These are phyloP conservation scores for Cryphonectria carpinicola DNA, from an alignment of 2,329 filamentous ascomycete species.

Conservation along the genomic window DNA sequence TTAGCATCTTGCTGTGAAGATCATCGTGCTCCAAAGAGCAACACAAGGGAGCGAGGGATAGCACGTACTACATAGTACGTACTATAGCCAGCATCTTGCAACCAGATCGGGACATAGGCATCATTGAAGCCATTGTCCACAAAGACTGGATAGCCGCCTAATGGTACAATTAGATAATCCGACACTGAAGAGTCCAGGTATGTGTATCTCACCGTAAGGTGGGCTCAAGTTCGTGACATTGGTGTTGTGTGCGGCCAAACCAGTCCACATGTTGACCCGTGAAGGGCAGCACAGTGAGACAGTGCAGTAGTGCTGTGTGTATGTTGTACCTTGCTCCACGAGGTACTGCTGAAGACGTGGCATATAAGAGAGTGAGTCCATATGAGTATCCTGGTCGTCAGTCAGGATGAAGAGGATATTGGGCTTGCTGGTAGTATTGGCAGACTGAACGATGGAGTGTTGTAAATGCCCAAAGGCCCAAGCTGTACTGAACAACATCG, in stretches of 20 bases:
- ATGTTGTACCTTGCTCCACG: conserved; percentile 58
- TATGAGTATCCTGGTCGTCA: conserved; percentile 66
- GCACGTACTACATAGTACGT: conserved; percentile 63
- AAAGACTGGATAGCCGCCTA: conserved; percentile 68
- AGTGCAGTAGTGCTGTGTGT: conserved; percentile 62
- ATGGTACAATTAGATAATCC: background rate
- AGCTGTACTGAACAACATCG: background rate
- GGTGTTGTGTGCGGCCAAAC: conserved; percentile 64
- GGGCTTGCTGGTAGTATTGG: conserved; percentile 34
- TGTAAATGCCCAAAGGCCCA: conserved; percentile 3
- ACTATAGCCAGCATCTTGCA: conserved; percentile 68
- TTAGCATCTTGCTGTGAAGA: background rate
- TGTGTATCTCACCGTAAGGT: conserved; percentile 55
- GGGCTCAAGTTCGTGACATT: conserved; percentile 64
- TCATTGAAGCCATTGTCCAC: conserved; percentile 66
- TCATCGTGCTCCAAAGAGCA: background rate
- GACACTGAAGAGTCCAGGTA: background rate
- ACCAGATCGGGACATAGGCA: conserved; percentile 70
- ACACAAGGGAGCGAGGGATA: background rate
- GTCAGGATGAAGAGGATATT: conserved; percentile 68
- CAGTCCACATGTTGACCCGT: conserved; percentile 64
- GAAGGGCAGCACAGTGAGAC: conserved; percentile 66
- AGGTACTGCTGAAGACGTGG: conserved; percentile 57
- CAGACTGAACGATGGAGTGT: background rate
- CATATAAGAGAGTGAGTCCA: conserved; percentile 63